These are phyloP conservation scores for Aegilops sharonensis DNA, from an alignment of 176 grass and related monocot species.

Conservation along the genomic window DNA sequence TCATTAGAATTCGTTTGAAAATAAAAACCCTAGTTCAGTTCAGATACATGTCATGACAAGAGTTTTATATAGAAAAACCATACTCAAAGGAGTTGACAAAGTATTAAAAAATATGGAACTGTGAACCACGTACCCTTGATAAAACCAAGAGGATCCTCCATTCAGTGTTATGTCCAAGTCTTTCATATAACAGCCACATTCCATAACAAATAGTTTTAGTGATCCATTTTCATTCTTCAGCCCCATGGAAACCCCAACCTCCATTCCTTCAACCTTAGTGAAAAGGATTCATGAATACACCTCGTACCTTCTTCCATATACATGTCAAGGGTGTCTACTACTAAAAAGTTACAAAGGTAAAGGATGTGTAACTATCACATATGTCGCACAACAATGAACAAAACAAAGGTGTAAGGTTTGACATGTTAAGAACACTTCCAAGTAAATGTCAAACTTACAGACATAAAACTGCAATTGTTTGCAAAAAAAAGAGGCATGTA, in stretches of 20 bases:
- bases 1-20: not conserved
- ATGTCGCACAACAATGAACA: not conserved
- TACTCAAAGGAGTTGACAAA: not conserved
- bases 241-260: slow-evolving; percentile 69
- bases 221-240: slow-evolving; percentile 90
- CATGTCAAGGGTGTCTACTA: slow-evolving; percentile 19
- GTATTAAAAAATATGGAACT: not conserved
- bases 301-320: slow-evolving; percentile 19
- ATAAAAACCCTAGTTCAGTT: slow-evolving; percentile 5
- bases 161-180: slow-evolving; percentile 61
- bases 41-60: not conserved
- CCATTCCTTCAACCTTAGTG: slow-evolving; percentile 89
- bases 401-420: not conserved
- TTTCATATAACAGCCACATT: slow-evolving; percentile 82
- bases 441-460: not conserved
- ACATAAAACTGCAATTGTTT: not conserved
- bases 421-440: slow-evolving; percentile 3
- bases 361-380: not conserved
- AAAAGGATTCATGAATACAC: slow-evolving; percentile 44
- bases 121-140: slow-evolving; percentile 73
- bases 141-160: slow-evolving; percentile 94
- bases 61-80: not conserved
- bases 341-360: not conserved
- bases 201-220: slow-evolving; percentile 57
- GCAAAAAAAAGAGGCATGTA: not conserved